Percentiles rank a stretch among this genome's conserved stretches.
Evolutionary conservation across 2,329 filamentous ascomycete species (phyloP).

Genomic region (Thelonectria rubi): DNA sequence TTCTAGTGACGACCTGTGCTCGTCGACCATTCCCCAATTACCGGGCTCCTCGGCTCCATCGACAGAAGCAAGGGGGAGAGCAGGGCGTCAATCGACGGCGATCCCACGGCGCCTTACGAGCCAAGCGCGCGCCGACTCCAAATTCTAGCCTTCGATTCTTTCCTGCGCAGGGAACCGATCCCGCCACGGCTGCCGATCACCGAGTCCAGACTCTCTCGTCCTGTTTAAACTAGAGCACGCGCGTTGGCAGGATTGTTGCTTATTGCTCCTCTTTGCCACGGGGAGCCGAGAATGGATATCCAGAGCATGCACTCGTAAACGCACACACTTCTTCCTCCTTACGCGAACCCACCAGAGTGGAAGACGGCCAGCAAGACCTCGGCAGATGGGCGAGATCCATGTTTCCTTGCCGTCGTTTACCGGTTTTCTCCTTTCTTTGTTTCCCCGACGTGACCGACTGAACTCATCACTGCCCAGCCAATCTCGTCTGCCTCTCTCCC

Average conservation of each 20-base stretch:
- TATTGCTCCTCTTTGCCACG: constrained; percentile 3
- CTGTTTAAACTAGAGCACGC: background rate
- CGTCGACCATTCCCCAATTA: constrained; percentile 5
- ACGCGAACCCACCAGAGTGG: background rate
- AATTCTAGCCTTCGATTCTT: constrained; percentile 8
- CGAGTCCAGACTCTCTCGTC: constrained; percentile 10
- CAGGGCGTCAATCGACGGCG: background rate
- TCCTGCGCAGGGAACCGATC: constrained; percentile 7
- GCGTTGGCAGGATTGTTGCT: constrained; percentile 2
- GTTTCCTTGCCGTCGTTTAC: constrained; percentile 15
- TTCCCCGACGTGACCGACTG: background rate
- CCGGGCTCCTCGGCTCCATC: background rate
- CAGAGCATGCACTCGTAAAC: background rate
- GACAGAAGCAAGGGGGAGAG: too few species aligned
- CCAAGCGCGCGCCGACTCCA: constrained; percentile 9
- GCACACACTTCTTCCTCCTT: background rate
- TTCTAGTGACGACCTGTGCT: background rate
- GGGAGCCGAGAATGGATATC: constrained; percentile 9
- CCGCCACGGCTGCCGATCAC: constrained; percentile 16
- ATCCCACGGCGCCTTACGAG: constrained; percentile 8
- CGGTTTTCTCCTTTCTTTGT: constrained; percentile 10
- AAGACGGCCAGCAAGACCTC: background rate
- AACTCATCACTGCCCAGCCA: background rate
- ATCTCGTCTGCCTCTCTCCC: constrained; percentile 13
- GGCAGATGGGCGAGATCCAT: constrained; percentile 20